Percentiles rank a stretch among this genome's conserved stretches.
Evolutionary conservation across 805 yeast genomes (phyloP).

Genomic region (Pichia rugopelliculosa): DNA sequence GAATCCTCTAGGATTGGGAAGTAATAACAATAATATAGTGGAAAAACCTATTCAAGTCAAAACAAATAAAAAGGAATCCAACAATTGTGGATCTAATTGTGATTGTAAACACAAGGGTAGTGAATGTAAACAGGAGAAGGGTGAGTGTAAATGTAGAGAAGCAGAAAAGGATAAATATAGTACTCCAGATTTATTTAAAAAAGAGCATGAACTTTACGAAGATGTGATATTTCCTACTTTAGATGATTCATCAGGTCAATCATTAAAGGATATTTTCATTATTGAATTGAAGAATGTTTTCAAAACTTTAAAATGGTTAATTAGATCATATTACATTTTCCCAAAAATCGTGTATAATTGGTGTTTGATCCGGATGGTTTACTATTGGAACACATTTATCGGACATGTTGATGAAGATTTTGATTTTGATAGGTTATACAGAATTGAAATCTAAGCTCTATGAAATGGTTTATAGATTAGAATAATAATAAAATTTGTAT

Average conservation of each 20-base stretch:
- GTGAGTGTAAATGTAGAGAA: too few relatives aligned
- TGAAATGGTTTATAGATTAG: neutral
- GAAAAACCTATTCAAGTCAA: neutral
- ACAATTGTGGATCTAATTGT: neutral
- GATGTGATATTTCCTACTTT: slow-evolving; percentile 21
- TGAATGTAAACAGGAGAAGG: too few relatives aligned
- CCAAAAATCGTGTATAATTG: slow-evolving; percentile 56
- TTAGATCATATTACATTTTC: slow-evolving; percentile 56
- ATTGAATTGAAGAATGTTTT: slow-evolving; percentile 26
- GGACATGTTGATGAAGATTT: slow-evolving; percentile 43
- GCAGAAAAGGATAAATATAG: neutral
- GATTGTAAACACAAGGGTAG: neutral
- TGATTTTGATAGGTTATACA: slow-evolving; percentile 25
- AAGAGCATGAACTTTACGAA: slow-evolving; percentile 18
- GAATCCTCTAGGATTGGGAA: neutral
- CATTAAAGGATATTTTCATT: slow-evolving; percentile 18
- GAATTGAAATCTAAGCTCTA: slow-evolving; percentile 8
- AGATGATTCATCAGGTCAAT: slow-evolving; percentile 2
- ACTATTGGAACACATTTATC: slow-evolving; percentile 67
- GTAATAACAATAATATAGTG: neutral
- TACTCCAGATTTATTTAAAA: slow-evolving; percentile 18
- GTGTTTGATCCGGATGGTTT: slow-evolving; percentile 39
- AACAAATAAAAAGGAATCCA: neutral
- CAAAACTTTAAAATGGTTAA: slow-evolving; percentile 58
- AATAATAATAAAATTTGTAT: neutral